Base-by-base conservation (phyloP, 495 filamentous ascomycete species). In the Tetracladium marchalianum region DNA sequence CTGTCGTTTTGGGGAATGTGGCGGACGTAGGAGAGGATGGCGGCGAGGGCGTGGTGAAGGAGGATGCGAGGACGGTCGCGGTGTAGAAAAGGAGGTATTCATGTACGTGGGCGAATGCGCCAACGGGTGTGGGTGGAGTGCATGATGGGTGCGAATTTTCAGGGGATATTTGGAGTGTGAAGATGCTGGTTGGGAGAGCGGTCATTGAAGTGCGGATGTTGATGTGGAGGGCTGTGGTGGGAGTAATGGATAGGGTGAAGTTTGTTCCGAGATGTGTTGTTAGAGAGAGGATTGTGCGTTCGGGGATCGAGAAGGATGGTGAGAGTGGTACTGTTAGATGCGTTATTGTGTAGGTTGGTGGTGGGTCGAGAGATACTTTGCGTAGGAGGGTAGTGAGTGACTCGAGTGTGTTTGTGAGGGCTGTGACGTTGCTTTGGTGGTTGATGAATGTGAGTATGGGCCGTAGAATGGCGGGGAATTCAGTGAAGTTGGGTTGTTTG, bases 361-460 rank as follows among this genome's bases (percentile, higher is more conserved):
- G 10, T 37, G 52, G 35, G 12, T 32, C 37, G 1, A 79, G 47
- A 4, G 65, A 61, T 13, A 76, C 71, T 3, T 65, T 61, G 16
- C 53, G 49, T n/a, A 78, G 40, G 4, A 64, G 61, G 18, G 52
- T 47, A 1, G 54, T 60, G 0, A 77, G 51, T 7, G 64, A 52
- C 2, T 43, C 18, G 10, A 83, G 48, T 56, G 50, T 54, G 46
- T 27, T 66, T 54, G 31, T 72, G 15, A 68, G 56, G 57, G 39
- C 55, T 49, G 44, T 66, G 35, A 64, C 68, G 47, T 52, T 70
- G 56, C 59, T 51, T 31, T 74, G 66, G 56, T 90, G 83, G 35
- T 77, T 69, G 31, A 84, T 63, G 40, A 81, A 74, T 15, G 75
- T 76, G 38, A 88, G 60, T 11, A 87, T 62, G 1, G 82, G 80